phyloP scores from a whole-genome alignment of 768 basidiomycete genomes.

The Lactifluus subvellereus region DNA sequence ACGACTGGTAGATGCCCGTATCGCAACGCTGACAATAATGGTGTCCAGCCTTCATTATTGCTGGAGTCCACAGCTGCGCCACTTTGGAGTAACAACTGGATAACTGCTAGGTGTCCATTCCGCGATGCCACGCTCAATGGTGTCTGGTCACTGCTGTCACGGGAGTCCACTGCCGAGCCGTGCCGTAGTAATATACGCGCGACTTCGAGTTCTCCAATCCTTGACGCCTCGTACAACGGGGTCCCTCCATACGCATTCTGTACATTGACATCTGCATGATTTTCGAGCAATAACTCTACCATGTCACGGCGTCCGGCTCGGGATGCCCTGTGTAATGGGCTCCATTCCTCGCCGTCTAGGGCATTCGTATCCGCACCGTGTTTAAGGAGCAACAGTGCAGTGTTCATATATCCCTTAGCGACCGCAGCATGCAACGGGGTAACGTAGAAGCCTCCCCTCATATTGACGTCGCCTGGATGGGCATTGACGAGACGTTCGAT shows the following conservation, averaged over 20 bases:
- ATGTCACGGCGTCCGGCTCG: neutral
- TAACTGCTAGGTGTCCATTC: neutral
- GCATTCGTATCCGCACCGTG: neutral
- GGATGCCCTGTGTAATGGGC: neutral
- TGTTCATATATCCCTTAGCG: neutral
- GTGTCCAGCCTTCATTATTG: neutral
- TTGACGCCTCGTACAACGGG: no score
- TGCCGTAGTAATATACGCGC: neutral
- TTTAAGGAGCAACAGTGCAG: neutral
- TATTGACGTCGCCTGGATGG: no score
- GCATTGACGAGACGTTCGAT: no score
- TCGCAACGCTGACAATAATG: neutral
- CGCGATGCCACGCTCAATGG: neutral
- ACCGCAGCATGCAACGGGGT: neutral
- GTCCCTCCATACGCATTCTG: no score
- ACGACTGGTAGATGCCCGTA: neutral
- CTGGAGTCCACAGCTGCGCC: neutral
- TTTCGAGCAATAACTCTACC: neutral
- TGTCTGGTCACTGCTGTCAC: neutral
- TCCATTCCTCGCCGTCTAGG: neutral
- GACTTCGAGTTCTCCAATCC: neutral
- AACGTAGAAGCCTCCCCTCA: neutral
- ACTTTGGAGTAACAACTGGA: neutral
- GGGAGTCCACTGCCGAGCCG: neutral
- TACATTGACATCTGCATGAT: neutral